These are phyloP conservation scores for Betula pendula DNA, from an alignment of 306 rosid species.

Conservation along the genomic window DNA sequence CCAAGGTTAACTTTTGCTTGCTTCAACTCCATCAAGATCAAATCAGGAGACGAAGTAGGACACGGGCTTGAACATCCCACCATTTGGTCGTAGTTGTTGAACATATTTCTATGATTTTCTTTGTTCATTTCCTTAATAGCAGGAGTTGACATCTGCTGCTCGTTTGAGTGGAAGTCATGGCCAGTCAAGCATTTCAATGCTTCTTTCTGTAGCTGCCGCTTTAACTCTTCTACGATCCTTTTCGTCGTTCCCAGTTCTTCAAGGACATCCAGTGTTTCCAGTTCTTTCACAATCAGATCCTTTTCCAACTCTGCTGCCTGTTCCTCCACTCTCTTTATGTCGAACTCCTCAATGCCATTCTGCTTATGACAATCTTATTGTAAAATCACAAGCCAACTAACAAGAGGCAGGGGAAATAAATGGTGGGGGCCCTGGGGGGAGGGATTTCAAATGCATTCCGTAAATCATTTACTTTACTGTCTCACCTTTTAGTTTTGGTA, in stretches of 20 bases:
- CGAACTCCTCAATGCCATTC: slow-evolving; percentile 63
- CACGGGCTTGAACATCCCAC: slow-evolving; percentile 48
- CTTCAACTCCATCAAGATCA: slow-evolving; percentile 69
- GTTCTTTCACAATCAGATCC: slow-evolving; percentile 90
- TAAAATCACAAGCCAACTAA: slow-evolving; percentile 33
- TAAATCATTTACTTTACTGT: neutral
- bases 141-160: slow-evolving; percentile 43
- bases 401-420: neutral
- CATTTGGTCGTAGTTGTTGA: slow-evolving; percentile 35
- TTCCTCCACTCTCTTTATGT: slow-evolving; percentile 87
- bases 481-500: too few relatives aligned
- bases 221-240: slow-evolving; percentile 75
- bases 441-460: neutral
- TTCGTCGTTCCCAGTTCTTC: slow-evolving; percentile 92
- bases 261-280: slow-evolving; percentile 92
- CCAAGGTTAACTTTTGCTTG: slow-evolving; percentile 80
- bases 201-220: slow-evolving; percentile 75
- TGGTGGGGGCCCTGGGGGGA: neutral
- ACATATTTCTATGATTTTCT: slow-evolving; percentile 29
- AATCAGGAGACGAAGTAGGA: slow-evolving; percentile 47
- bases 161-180: slow-evolving; percentile 32
- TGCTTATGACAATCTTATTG: slow-evolving; percentile 42
- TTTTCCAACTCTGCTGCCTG: slow-evolving; percentile 93
- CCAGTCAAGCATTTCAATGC: slow-evolving; percentile 55
- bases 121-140: slow-evolving; percentile 58